phyloP scores from a whole-genome alignment of 805 yeast species.

The Citeromyces nyonsensis region DNA sequence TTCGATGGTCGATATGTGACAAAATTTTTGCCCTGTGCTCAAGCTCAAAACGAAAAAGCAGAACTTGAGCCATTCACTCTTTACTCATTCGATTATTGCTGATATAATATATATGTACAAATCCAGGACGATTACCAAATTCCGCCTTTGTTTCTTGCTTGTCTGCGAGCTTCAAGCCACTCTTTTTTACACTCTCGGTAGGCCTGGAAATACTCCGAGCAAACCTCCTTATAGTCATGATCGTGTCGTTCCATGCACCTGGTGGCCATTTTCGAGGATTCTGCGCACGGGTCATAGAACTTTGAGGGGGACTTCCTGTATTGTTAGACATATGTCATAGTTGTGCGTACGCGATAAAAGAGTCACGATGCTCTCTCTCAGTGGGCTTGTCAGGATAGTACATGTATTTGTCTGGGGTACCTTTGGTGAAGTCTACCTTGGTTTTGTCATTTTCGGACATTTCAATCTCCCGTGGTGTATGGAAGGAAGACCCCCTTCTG shows the following conservation, averaged over 20 bases:
- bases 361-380: slow-evolving; percentile 46
- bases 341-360: slow-evolving; percentile 31
- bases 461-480: slow-evolving; percentile 1
- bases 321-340: background rate
- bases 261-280: slow-evolving; percentile 76
- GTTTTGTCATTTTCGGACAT: slow-evolving; percentile 16
- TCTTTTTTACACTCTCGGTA: slow-evolving; percentile 82
- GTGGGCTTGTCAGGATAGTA: slow-evolving; percentile 86
- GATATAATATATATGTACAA: slow-evolving; percentile 11
- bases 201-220: slow-evolving; percentile 78
- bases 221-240: slow-evolving; percentile 48
- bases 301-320: slow-evolving; percentile 59
- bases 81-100: slow-evolving; percentile 9
- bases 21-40: slow-evolving; percentile 4
- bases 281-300: slow-evolving; percentile 88
- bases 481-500: no score
- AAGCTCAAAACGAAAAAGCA: slow-evolving; percentile 4
- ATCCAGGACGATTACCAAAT: slow-evolving; percentile 6
- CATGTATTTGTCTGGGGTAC: slow-evolving; percentile 33
- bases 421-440: slow-evolving; percentile 37
- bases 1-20: slow-evolving; percentile 3
- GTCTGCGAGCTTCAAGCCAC: slow-evolving; percentile 25
- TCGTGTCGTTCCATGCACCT: slow-evolving; percentile 70
- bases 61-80: slow-evolving; percentile 1
- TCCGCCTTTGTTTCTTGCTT: background rate